Evolutionary conservation across 2,329 filamentous ascomycete genomes (phyloP).

Genomic region (Cladosporium oxysporum): DNA sequence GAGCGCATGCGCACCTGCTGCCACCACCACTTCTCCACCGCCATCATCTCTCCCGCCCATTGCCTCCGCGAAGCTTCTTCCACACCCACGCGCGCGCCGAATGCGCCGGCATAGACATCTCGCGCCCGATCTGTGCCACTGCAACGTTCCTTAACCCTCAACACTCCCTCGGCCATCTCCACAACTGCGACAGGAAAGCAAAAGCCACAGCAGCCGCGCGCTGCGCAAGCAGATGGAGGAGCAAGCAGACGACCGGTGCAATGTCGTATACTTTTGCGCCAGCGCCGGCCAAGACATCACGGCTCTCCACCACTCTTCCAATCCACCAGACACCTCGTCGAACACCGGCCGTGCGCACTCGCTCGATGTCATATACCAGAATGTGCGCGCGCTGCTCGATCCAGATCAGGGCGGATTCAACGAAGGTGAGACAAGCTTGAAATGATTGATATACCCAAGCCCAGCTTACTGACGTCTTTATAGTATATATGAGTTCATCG

Average conservation of each 20-base stretch:
- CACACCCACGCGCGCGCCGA: constrained; percentile 14
- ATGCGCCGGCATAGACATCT: constrained; percentile 20
- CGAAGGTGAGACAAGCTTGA: constrained; percentile 30
- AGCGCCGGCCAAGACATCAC: constrained; percentile 27
- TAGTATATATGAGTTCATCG: constrained; percentile 36
- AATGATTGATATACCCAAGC: neutral
- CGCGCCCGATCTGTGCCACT: constrained; percentile 5
- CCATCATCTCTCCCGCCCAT: neutral
- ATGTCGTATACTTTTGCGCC: constrained; percentile 37
- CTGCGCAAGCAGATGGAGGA: constrained; percentile 33
- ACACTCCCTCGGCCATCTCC: neutral
- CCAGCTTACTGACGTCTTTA: constrained; percentile 20
- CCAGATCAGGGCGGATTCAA: constrained; percentile 35
- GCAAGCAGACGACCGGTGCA: constrained; percentile 30
- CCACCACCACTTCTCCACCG: neutral
- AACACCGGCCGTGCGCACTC: constrained; percentile 14
- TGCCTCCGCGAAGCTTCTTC: neutral
- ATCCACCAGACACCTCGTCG: constrained; percentile 23
- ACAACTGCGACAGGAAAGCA: constrained; percentile 13
- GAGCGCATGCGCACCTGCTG: neutral
- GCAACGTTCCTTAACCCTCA: constrained; percentile 20
- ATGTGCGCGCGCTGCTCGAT: constrained; percentile 35
- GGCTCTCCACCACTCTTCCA: constrained; percentile 28
- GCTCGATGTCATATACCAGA: constrained; percentile 29
- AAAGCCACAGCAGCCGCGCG: constrained; percentile 5